Evolutionary conservation across 129 eudicot genomes (phyloP).

Genomic region (Ambrosia trifida): DNA sequence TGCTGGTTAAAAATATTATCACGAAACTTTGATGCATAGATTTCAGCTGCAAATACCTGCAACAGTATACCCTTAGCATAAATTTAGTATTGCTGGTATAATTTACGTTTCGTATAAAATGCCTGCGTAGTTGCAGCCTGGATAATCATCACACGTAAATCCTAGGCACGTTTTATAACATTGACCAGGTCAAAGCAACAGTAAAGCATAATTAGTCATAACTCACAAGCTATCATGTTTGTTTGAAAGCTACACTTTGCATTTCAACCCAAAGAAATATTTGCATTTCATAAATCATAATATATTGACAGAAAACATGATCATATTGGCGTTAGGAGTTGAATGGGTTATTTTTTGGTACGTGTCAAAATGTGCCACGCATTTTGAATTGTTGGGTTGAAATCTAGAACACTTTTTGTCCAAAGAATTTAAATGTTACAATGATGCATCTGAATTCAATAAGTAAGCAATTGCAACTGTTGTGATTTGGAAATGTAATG

Average conservation of each 20-base stretch:
- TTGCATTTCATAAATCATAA: not conserved
- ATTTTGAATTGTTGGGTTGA: not conserved
- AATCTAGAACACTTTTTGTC: not conserved
- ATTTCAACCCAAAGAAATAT: not conserved
- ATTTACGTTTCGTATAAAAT: not conserved
- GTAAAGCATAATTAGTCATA: too few relatives aligned
- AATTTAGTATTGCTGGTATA: not conserved
- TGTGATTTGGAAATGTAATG: too few relatives aligned
- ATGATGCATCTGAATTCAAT: too few relatives aligned
- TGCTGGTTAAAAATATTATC: constrained; percentile 61
- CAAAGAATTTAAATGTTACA: not conserved
- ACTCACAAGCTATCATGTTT: not conserved
- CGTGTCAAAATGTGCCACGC: not conserved
- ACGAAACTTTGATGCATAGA: constrained; percentile 63
- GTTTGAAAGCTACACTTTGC: not conserved
- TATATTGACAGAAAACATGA: constrained; percentile 1
- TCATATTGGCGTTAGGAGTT: not conserved
- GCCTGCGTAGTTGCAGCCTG: not conserved
- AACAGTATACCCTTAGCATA: not conserved
- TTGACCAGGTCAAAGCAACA: not conserved
- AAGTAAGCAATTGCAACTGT: too few relatives aligned
- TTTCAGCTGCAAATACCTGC: constrained; percentile 18
- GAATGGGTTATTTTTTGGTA: too few relatives aligned
- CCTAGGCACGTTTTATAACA: not conserved
- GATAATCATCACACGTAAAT: not conserved